Conservation (phyloP, 805 yeast species). For the Kodamaea hsintzibuensis region DNA sequence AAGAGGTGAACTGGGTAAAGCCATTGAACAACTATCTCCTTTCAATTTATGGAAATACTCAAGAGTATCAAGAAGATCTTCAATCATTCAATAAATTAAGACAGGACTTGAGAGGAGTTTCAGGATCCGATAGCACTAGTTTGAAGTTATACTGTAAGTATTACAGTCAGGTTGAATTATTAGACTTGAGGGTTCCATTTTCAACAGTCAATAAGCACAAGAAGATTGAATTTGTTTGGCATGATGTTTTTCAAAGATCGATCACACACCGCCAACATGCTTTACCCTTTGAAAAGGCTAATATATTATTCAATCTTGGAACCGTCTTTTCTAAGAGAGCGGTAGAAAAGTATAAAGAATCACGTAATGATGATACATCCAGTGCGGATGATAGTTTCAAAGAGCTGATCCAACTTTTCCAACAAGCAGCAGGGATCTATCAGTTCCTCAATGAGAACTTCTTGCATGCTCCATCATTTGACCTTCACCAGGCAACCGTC, state of each 20-base stretch:
- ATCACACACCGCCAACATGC: constrained; percentile 68
- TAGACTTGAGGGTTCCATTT: constrained; percentile 76
- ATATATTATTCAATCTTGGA: constrained; percentile 76
- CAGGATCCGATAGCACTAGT: constrained; percentile 41
- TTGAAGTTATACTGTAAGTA: constrained; percentile 63
- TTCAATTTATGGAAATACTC: constrained; percentile 60
- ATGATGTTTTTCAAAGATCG: constrained; percentile 60
- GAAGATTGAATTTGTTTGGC: constrained; percentile 72
- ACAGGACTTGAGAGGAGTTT: constrained; percentile 53
- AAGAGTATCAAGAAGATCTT: constrained; percentile 60
- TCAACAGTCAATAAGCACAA: constrained; percentile 45
- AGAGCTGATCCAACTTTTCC: constrained; percentile 58
- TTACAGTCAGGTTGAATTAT: constrained; percentile 77
- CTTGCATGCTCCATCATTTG: constrained; percentile 84
- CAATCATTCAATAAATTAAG: constrained; percentile 57
- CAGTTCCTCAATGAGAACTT: constrained; percentile 75
- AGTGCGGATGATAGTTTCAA: constrained; percentile 47
- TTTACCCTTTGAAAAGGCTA: constrained; percentile 87
- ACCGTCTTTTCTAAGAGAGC: constrained; percentile 58
- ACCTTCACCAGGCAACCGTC: constrained; percentile 68
- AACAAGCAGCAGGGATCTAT: constrained; percentile 78
- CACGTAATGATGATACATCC: constrained; percentile 22
- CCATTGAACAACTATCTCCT: constrained; percentile 60
- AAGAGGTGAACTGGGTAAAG: constrained; percentile 62
- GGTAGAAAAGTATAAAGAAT: constrained; percentile 26